phyloP scores from a whole-genome alignment of 139 green algal genomes.

The Dunaliella primolecta region DNA sequence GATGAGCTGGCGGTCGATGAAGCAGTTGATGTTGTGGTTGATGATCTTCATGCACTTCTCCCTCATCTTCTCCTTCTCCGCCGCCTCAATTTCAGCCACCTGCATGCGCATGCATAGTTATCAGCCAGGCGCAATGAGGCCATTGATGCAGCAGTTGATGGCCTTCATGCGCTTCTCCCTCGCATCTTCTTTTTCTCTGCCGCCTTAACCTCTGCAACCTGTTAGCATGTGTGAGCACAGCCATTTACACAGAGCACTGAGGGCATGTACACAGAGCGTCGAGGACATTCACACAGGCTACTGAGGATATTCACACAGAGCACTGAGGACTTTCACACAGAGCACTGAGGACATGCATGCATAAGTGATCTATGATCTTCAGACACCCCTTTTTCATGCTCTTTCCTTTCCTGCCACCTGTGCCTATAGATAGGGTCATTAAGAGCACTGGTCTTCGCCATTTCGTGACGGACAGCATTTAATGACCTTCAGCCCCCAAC shows the following conservation, averaged over 20 bases:
- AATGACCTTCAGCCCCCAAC: no score
- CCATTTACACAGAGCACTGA: constrained; percentile 89
- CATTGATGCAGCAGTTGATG: constrained; percentile 90
- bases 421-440: no score
- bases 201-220: constrained; percentile 92
- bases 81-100: constrained; percentile 94
- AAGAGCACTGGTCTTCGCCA: no score
- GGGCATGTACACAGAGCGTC: constrained; percentile 94
- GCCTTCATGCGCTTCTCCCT: constrained; percentile 86
- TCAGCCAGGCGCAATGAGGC: constrained; percentile 98
- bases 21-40: constrained; percentile 91
- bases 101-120: not conserved
- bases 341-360: no score
- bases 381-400: no score
- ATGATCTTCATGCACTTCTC: constrained; percentile 92
- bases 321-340: constrained; percentile 97
- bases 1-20: constrained; percentile 98
- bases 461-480: no score
- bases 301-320: no score
- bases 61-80: constrained; percentile 97
- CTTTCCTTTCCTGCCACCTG: no score
- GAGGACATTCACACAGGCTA: no score
- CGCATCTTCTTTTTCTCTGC: constrained; percentile 99
- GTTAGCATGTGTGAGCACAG: not conserved
- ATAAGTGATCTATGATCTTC: no score